These are phyloP conservation scores for Ogataea saltuana DNA, from an alignment of 805 yeast species.

Conservation along the genomic window DNA sequence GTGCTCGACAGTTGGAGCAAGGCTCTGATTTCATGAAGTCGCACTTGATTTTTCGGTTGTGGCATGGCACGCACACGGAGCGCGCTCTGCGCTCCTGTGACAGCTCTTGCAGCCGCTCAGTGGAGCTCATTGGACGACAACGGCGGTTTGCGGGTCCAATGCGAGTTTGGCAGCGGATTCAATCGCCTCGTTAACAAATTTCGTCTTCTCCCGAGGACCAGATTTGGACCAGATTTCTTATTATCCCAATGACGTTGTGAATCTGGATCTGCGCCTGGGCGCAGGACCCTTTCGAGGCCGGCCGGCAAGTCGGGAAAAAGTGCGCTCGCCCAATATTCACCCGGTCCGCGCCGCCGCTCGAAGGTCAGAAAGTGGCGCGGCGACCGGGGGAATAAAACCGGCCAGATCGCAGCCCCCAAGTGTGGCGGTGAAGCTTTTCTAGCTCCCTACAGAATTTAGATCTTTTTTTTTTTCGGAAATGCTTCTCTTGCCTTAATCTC, in stretches of 20 bases:
- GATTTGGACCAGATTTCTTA: too few relatives aligned
- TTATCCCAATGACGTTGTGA: not conserved
- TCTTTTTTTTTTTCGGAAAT: not conserved
- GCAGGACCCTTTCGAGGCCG: not conserved
- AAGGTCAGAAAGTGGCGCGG: too few relatives aligned
- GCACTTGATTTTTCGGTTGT: conserved; percentile 70
- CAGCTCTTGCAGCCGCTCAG: not conserved
- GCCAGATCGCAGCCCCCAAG: too few relatives aligned
- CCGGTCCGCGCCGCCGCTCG: not conserved
- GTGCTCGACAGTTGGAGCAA: conserved; percentile 64
- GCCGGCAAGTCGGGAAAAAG: not conserved
- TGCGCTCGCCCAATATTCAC: too few relatives aligned
- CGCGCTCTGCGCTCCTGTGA: conserved; percentile 3
- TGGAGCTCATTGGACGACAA: not conserved
- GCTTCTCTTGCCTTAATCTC: not conserved
- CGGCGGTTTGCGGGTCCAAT: not conserved
- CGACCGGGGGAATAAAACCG: too few relatives aligned
- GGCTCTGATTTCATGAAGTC: conserved; percentile 47
- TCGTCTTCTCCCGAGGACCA: too few relatives aligned
- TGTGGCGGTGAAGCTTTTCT: too few relatives aligned
- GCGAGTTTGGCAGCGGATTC: too few relatives aligned
- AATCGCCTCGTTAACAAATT: too few relatives aligned
- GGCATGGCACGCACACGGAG: conserved; percentile 58
- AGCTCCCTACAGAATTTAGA: too few relatives aligned
- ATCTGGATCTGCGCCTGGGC: not conserved